These are phyloP conservation scores for Silybum marianum DNA, from an alignment of 129 eudicot species.

Conservation along the genomic window DNA sequence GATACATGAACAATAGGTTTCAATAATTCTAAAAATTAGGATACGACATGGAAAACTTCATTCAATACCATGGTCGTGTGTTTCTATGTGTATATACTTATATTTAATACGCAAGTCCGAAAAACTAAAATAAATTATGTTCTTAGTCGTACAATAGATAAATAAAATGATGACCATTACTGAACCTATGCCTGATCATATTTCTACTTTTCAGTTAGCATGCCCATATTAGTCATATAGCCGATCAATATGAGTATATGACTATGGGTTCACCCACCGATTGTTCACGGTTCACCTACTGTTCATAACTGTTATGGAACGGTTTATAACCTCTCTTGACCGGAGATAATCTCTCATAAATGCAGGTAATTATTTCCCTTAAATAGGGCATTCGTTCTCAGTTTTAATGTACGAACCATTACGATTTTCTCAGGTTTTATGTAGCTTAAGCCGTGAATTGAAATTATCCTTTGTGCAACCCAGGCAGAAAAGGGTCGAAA, in stretches of 20 bases:
- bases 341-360: not conserved
- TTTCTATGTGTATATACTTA: not conserved
- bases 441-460: not conserved
- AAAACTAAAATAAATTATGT: not conserved
- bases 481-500: not conserved
- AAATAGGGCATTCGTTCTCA: not conserved
- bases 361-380: not conserved
- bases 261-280: not conserved
- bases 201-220: not conserved
- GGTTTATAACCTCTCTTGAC: not conserved
- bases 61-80: not conserved
- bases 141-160: not conserved
- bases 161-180: not conserved
- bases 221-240: conserved; percentile 7
- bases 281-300: not conserved
- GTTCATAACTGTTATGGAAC: not conserved
- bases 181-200: not conserved
- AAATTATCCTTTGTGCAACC: not conserved
- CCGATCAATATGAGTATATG: not conserved
- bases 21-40: not conserved
- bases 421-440: not conserved
- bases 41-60: not conserved
- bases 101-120: not conserved
- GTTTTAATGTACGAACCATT: not conserved
- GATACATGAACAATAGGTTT: not conserved